Evolutionary conservation across 2,329 filamentous ascomycete species (phyloP).

Genomic region (Fusarium ramigenum): DNA sequence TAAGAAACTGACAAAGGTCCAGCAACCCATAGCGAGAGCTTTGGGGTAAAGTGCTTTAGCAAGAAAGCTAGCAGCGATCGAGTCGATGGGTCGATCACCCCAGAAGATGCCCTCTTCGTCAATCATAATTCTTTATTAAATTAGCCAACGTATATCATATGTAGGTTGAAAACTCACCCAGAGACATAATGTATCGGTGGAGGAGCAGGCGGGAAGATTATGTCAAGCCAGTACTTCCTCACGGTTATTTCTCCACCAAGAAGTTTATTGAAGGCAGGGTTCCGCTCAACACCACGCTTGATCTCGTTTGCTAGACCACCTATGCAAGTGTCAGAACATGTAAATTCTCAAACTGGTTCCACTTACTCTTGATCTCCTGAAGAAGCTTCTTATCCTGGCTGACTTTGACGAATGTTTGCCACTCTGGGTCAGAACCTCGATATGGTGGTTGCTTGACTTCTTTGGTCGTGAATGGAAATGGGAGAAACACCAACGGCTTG

Average conservation of each 20-base stretch:
- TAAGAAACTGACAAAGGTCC: conserved; percentile 61
- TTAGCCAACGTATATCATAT: conserved; percentile 31
- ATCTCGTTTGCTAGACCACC: conserved; percentile 49
- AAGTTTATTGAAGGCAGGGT: conserved; percentile 52
- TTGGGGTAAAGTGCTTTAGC: conserved; percentile 64
- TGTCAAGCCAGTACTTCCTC: conserved; percentile 66
- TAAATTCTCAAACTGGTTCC: background rate
- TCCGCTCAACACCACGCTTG: conserved; percentile 51
- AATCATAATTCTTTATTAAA: conserved; percentile 56
- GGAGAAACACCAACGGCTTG: conserved; percentile 64
- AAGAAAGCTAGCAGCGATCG: conserved; percentile 55
- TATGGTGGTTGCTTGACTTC: conserved; percentile 61
- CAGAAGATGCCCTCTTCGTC: conserved; percentile 60
- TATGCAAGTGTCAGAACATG: conserved; percentile 30
- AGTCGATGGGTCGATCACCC: conserved; percentile 59
- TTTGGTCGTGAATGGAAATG: conserved; percentile 68
- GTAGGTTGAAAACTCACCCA: conserved; percentile 58
- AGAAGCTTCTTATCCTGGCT: conserved; percentile 61
- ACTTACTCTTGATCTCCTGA: conserved; percentile 58
- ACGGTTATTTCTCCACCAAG: conserved; percentile 60
- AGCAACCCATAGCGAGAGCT: conserved; percentile 60
- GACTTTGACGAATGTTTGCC: conserved; percentile 68
- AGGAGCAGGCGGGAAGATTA: conserved; percentile 67
- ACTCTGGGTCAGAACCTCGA: conserved; percentile 68
- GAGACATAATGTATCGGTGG: conserved; percentile 68